phyloP scores from a whole-genome alignment of 352 stramenopile species.

The Chrysophaeum taylorii region DNA sequence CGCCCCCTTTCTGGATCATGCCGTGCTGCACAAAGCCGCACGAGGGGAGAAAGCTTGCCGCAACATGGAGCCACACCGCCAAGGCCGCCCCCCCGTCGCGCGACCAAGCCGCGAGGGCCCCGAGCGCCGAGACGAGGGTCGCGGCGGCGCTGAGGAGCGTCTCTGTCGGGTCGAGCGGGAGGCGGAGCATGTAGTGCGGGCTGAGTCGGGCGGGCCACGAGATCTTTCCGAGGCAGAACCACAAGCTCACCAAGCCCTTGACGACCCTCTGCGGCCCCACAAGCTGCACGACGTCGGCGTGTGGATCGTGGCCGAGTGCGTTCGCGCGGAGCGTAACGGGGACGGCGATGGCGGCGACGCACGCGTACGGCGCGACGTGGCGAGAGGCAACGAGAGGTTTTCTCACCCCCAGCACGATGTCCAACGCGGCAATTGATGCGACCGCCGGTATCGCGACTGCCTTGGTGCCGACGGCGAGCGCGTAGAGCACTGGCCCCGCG shows the following conservation, averaged over 20 bases:
- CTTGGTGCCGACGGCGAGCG: constrained; percentile 46
- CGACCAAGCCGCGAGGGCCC: too few species aligned
- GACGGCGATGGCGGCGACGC: constrained; percentile 1
- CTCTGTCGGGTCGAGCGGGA: constrained; percentile 24
- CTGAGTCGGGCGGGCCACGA: constrained; percentile 46
- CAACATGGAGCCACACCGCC: not conserved
- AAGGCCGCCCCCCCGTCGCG: constrained; percentile 22
- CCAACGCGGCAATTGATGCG: constrained; percentile 17
- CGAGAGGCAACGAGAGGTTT: constrained; percentile 11
- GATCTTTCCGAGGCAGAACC: constrained; percentile 36
- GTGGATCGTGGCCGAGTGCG: constrained; percentile 29
- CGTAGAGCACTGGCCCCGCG: constrained; percentile 29
- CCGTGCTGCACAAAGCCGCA: constrained; percentile 57
- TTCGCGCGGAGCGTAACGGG: constrained; percentile 43
- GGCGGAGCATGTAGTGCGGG: constrained; percentile 45
- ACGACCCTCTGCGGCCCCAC: constrained; percentile 35
- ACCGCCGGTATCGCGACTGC: constrained; percentile 40
- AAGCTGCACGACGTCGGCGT: constrained; percentile 42
- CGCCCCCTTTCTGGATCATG: constrained; percentile 41
- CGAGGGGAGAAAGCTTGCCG: constrained; percentile 48
- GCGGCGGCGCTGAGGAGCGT: constrained; percentile 27
- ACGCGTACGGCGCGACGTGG: constrained; percentile 22
- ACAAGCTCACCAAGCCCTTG: constrained; percentile 39
- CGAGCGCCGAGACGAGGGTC: constrained; percentile 30
- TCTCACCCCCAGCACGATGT: constrained; percentile 37